Conservation (phyloP, 768 basidiomycete genomes). For the Coprinellus micaceus region DNA sequence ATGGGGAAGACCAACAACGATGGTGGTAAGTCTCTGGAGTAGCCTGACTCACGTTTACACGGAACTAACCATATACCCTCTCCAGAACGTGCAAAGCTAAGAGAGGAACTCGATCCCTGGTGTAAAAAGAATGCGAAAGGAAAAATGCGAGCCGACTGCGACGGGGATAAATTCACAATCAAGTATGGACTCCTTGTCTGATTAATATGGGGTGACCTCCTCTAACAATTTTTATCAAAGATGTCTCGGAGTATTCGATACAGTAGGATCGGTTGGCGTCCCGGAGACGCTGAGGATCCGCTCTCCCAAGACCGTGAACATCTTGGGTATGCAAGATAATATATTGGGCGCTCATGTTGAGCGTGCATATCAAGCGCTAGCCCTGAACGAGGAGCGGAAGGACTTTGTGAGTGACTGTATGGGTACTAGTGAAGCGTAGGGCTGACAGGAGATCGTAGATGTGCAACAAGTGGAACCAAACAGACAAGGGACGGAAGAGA, state of each 20-base stretch:
- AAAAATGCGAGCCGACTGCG: conserved; percentile 45
- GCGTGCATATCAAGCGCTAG: conserved; percentile 65
- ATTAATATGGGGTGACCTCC: neutral
- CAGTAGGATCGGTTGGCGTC: conserved; percentile 69
- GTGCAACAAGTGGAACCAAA: conserved; percentile 63
- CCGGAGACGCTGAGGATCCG: conserved; percentile 58
- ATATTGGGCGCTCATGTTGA: conserved; percentile 60
- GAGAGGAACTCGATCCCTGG: conserved; percentile 55
- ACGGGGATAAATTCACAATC: conserved; percentile 50
- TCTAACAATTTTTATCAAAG: conserved; percentile 28
- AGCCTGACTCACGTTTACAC: too few relatives aligned
- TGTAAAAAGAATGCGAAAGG: conserved; percentile 49
- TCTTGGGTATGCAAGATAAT: conserved; percentile 66
- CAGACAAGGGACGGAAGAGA: conserved; percentile 45
- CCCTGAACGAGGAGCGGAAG: conserved; percentile 59
- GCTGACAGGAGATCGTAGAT: conserved; percentile 39
- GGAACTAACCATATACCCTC: neutral
- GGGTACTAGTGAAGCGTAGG: too few relatives aligned
- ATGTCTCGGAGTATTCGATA: conserved; percentile 74
- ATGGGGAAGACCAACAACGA: conserved; percentile 51
- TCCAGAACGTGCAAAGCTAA: conserved; percentile 27
- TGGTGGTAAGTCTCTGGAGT: conserved; percentile 42
- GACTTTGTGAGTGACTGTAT: conserved; percentile 54
- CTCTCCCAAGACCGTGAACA: conserved; percentile 39
- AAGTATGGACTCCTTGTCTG: conserved; percentile 41